These are phyloP conservation scores for Penicillium taxi DNA, from an alignment of 495 filamentous ascomycete species.

Conservation along the genomic window DNA sequence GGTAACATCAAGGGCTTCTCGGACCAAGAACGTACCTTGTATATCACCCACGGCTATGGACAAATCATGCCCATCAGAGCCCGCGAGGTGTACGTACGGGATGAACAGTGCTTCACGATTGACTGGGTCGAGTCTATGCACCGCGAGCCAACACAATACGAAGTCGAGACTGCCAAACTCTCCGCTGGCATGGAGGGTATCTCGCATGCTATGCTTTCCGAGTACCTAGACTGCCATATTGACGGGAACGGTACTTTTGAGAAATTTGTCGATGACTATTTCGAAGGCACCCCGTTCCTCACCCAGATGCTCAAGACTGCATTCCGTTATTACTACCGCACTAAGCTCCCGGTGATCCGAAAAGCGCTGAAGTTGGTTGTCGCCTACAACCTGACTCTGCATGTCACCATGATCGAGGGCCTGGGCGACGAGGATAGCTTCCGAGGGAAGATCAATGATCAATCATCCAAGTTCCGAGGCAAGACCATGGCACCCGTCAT, in stretches of 20 bases:
- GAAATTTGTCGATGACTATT: slow-evolving; percentile 87
- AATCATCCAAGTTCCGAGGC: slow-evolving; percentile 70
- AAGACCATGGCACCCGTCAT: slow-evolving; percentile 88
- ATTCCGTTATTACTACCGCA: slow-evolving; percentile 78
- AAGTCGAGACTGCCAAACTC: slow-evolving; percentile 74
- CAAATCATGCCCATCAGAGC: slow-evolving; percentile 81
- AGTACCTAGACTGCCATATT: slow-evolving; percentile 88
- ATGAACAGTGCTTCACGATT: slow-evolving; percentile 84
- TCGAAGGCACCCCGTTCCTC: slow-evolving; percentile 85
- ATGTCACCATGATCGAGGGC: slow-evolving; percentile 87
- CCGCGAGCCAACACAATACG: slow-evolving; percentile 64
- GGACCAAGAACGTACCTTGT: slow-evolving; percentile 65
- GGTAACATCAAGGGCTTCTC: slow-evolving; percentile 92
- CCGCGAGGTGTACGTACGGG: slow-evolving; percentile 81
- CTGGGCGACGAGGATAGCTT: slow-evolving; percentile 69
- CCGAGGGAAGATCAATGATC: slow-evolving; percentile 70
- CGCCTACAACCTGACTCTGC: slow-evolving; percentile 85
- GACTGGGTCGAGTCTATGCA: slow-evolving; percentile 81
- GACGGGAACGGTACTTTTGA: slow-evolving; percentile 71
- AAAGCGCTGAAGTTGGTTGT: slow-evolving; percentile 87
- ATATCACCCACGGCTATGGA: slow-evolving; percentile 85
- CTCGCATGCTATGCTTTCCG: slow-evolving; percentile 62
- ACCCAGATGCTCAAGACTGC: slow-evolving; percentile 92
- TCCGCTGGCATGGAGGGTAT: slow-evolving; percentile 80
- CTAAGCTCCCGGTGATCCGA: slow-evolving; percentile 73